These are phyloP conservation scores for Cercospora zeae-maydis DNA, from an alignment of 2,329 filamentous ascomycete genomes.

Conservation along the genomic window DNA sequence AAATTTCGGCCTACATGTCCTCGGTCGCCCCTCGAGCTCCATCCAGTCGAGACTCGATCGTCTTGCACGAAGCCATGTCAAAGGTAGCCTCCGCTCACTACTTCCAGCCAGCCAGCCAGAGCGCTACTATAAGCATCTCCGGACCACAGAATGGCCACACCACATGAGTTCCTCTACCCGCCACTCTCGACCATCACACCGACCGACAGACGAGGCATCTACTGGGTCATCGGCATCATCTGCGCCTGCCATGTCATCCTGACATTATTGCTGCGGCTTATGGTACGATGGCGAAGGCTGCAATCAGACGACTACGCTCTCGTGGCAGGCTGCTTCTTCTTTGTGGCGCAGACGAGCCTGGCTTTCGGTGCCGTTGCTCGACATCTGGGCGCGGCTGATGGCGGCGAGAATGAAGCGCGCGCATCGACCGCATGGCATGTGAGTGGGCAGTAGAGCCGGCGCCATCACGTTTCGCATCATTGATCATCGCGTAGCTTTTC, in stretches of 20 bases:
- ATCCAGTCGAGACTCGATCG: neutral
- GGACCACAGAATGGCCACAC: neutral
- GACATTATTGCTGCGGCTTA: slow-evolving; percentile 13
- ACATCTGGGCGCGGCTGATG: slow-evolving; percentile 11
- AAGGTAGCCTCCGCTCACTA: neutral
- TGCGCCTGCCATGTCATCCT: slow-evolving; percentile 15
- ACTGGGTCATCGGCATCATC: slow-evolving; percentile 17
- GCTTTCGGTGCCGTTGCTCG: slow-evolving; percentile 14
- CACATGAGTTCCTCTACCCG: slow-evolving; percentile 10
- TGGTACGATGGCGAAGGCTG: slow-evolving; percentile 19
- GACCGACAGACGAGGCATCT: slow-evolving; percentile 13
- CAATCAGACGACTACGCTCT: slow-evolving; percentile 18
- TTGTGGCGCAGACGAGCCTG: slow-evolving; percentile 8
- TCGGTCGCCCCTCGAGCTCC: neutral
- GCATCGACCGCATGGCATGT: slow-evolving; percentile 13
- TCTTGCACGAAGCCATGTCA: neutral
- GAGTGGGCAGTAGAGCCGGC: neutral
- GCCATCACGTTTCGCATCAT: neutral
- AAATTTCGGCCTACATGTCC: slow-evolving; percentile 4
- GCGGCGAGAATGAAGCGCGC: neutral
- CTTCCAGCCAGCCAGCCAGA: neutral
- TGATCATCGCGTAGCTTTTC: slow-evolving; percentile 8
- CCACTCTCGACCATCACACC: slow-evolving; percentile 14
- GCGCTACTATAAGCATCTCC: neutral
- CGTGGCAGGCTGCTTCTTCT: slow-evolving; percentile 11